Conservation (phyloP, 1,284 basidiomycete genomes). For the Puccinia polysora region DNA sequence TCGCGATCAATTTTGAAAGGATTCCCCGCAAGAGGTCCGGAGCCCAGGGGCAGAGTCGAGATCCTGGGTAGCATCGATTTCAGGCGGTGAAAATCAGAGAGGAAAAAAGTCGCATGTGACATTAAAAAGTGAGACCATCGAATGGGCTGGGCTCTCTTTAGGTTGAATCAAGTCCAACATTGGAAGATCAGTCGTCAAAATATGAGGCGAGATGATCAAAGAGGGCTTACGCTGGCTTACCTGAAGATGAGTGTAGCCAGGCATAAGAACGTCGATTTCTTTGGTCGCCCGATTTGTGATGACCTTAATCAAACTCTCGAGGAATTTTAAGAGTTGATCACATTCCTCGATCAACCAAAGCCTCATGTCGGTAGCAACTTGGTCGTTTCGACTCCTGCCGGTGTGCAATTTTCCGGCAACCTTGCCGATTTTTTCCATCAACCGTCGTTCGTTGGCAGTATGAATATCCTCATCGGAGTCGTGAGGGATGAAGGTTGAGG, state of each 20-base stretch:
- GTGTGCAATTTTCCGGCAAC: constrained; percentile 81
- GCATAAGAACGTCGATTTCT: constrained; percentile 84
- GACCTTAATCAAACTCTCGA: constrained; percentile 75
- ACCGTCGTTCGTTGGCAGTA: constrained; percentile 93
- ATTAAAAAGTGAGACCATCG: constrained; percentile 96
- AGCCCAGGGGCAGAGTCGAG: constrained; percentile 86
- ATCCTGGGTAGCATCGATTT: constrained; percentile 68
- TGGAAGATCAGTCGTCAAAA: too few species aligned
- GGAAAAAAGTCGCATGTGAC: constrained; percentile 89
- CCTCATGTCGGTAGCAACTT: constrained; percentile 96
- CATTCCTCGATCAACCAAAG: constrained; percentile 87
- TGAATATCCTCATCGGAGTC: constrained; percentile 86
- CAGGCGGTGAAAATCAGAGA: constrained; percentile 78
- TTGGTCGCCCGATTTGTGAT: constrained; percentile 85
- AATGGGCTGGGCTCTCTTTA: constrained; percentile 78
- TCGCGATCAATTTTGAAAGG: constrained; percentile 83
- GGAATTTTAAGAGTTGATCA: constrained; percentile 64
- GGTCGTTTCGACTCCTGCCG: constrained; percentile 91
- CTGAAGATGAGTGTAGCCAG: constrained; percentile 95
- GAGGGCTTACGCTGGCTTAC: too few species aligned
- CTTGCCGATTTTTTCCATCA: constrained; percentile 82
- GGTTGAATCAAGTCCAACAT: too few species aligned
- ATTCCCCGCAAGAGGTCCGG: constrained; percentile 91
- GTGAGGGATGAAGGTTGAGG: constrained; percentile 47
- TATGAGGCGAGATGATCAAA: too few species aligned